Conservation (phyloP, 2,329 filamentous ascomycete species). For the Zymoseptoria tritici region DNA sequence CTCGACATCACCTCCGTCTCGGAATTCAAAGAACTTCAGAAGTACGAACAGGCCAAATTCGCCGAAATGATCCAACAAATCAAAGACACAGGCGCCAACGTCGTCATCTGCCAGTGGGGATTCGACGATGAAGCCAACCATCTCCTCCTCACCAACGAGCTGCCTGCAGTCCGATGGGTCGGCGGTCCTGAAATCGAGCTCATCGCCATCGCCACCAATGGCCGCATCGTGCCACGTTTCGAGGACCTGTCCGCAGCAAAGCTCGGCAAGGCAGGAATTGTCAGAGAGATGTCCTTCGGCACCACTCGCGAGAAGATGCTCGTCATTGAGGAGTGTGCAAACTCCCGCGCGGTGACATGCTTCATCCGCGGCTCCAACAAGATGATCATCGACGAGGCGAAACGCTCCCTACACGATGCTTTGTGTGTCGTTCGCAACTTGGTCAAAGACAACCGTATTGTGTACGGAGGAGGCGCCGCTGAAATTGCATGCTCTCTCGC, state of each 20-base stretch:
- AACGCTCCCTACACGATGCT: slow-evolving; percentile 93
- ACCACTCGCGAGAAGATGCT: slow-evolving; percentile 99
- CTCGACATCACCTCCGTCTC: slow-evolving; percentile 94
- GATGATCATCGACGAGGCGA: slow-evolving; percentile 99
- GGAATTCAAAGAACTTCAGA: slow-evolving; percentile 96
- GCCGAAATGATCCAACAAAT: slow-evolving; percentile 98
- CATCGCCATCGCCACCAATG: slow-evolving; percentile 97
- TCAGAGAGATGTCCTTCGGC: slow-evolving; percentile 92
- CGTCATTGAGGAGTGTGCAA: slow-evolving; percentile 98
- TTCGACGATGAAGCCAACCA: slow-evolving; percentile 99
- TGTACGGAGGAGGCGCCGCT: slow-evolving; percentile 92
- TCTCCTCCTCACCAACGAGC: slow-evolving; percentile 86
- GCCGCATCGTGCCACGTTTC: slow-evolving; percentile 92
- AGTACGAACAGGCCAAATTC: slow-evolving; percentile 93
- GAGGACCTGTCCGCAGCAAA: slow-evolving; percentile 89
- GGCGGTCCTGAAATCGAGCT: slow-evolving; percentile 96
- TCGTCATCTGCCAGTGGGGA: slow-evolving; percentile 98
- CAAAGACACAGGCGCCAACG: slow-evolving; percentile 92
- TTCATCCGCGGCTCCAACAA: slow-evolving; percentile 98
- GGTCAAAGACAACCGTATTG: slow-evolving; percentile 90
- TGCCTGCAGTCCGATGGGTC: slow-evolving; percentile 95
- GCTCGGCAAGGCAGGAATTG: slow-evolving; percentile 80
- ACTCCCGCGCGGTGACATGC: slow-evolving; percentile 89
- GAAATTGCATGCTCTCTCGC: slow-evolving; percentile 96
- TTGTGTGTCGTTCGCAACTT: slow-evolving; percentile 96